Conservation (phyloP, 2,329 filamentous ascomycete species). For the Scedosporium apiospermum region DNA sequence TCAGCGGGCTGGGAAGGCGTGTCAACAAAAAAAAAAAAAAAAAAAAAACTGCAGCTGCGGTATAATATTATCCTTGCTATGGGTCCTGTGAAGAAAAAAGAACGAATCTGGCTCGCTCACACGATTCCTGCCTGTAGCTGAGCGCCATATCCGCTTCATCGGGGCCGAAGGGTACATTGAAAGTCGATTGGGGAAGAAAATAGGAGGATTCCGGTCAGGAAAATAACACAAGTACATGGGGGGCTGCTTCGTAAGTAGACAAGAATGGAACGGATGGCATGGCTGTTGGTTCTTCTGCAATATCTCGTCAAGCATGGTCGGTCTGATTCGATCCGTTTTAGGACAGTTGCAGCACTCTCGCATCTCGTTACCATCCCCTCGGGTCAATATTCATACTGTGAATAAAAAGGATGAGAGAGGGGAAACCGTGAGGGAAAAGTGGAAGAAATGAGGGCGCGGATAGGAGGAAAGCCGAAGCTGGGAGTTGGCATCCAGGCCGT, state of each 20-base stretch:
- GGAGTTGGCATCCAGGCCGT: too few species aligned
- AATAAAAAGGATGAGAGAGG: not conserved
- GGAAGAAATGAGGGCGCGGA: not conserved
- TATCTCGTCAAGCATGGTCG: conserved; percentile 4
- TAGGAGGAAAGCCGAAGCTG: too few species aligned
- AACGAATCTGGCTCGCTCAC: not conserved
- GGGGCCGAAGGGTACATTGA: not conserved
- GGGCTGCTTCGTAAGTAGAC: not conserved
- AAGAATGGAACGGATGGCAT: not conserved
- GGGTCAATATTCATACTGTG: conserved; percentile 4
- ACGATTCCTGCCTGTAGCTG: not conserved
- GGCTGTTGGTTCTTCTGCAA: conserved; percentile 5
- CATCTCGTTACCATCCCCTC: conserved; percentile 3
- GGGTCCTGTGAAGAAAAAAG: conserved; percentile 2
- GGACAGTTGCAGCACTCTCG: conserved; percentile 4
- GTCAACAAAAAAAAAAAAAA: not conserved
- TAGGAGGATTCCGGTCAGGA: not conserved
- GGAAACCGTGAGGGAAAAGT: conserved; percentile 1
- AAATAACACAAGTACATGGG: not conserved
- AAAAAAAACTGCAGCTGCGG: not conserved
- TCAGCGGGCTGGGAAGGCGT: not conserved
- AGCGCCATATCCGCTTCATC: conserved; percentile 2
- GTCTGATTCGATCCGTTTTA: conserved; percentile 5
- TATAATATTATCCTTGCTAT: conserved; percentile 3
- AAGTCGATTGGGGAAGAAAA: not conserved